These are phyloP conservation scores for Sporothrix globosa DNA, from an alignment of 2,329 filamentous ascomycete species.

Conservation along the genomic window DNA sequence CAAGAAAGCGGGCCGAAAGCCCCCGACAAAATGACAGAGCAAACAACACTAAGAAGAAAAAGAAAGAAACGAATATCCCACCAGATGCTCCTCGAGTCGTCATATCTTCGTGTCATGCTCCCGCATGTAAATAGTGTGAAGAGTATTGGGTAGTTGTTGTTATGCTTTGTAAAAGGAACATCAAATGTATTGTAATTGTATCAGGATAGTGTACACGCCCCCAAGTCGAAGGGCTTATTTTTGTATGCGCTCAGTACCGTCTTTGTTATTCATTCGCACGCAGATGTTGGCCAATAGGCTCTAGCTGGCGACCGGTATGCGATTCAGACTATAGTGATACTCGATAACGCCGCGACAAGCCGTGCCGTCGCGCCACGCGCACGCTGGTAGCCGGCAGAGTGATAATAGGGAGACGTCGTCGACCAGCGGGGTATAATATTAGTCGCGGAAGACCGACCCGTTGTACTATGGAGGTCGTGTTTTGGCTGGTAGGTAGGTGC, in stretches of 20 bases:
- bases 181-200: not conserved
- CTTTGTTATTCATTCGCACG: not conserved
- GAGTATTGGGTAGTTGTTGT: not conserved
- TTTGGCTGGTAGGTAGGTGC: not conserved
- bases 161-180: not conserved
- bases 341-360: not conserved
- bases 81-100: conserved; percentile 31
- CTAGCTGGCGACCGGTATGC: not conserved
- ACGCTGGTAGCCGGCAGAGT: not conserved
- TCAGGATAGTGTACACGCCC: conserved; percentile 21
- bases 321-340: not conserved
- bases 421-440: not conserved
- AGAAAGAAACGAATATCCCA: conserved; percentile 27
- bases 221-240: not conserved
- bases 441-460: not conserved
- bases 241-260: not conserved
- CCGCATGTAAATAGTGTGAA: conserved; percentile 27
- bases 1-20: not conserved
- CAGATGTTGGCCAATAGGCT: not conserved
- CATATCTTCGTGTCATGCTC: conserved; percentile 35
- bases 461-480: not conserved
- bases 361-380: not conserved
- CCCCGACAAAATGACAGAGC: not conserved
- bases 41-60: not conserved
- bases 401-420: not conserved